Evolutionary conservation across 345 rosid genomes (phyloP).

Genomic region (Sisymbrium altissimum): DNA sequence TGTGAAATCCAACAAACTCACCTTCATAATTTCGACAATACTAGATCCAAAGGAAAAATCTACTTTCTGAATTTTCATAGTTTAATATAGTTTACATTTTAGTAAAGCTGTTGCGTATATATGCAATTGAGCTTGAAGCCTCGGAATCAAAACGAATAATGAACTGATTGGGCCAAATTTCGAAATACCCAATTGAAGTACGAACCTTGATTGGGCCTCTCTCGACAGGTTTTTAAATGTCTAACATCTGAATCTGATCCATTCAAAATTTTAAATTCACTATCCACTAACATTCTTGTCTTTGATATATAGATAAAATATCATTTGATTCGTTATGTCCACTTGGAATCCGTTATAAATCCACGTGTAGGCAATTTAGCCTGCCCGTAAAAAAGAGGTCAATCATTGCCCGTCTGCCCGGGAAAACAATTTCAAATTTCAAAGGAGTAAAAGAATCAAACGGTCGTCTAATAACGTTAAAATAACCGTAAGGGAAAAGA

Average conservation of each 20-base stretch:
- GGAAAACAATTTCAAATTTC: constrained; percentile 34
- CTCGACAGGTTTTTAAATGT: neutral
- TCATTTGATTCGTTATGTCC: neutral
- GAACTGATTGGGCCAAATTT: neutral
- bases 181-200: neutral
- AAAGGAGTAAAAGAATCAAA: constrained; percentile 23
- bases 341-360: neutral
- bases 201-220: neutral
- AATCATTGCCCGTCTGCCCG: constrained; percentile 30
- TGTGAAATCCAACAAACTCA: neutral
- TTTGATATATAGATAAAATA: no score
- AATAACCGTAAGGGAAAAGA: constrained; percentile 14
- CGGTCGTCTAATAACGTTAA: constrained; percentile 35
- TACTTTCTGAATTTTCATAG: neutral
- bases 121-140: neutral
- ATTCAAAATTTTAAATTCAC: no score
- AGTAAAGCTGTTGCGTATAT: neutral
- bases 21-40: neutral
- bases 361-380: neutral
- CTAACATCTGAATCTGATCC: no score
- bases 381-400: constrained; percentile 20
- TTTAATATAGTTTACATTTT: neutral
- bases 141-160: neutral
- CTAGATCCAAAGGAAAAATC: neutral
- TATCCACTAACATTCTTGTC: no score